Conservation (phyloP, 441 rosid species). For the Adansonia grandidieri region DNA sequence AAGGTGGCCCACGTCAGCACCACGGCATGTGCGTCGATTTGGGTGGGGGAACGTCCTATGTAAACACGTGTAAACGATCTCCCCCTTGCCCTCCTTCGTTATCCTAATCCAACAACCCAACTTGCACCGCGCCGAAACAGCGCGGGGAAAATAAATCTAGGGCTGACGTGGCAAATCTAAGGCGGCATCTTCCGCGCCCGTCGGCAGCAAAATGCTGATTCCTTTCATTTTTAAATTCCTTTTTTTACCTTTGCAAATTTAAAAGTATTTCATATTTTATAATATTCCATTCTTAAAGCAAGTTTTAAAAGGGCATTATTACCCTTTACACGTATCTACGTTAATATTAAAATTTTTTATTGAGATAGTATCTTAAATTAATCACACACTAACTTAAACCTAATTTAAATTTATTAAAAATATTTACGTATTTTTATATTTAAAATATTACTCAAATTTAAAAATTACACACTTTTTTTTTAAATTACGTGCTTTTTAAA, state of each 20-base stretch:
- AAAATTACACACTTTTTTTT: too few relatives aligned
- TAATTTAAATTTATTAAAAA: too few relatives aligned
- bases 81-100: neutral
- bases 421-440: too few relatives aligned
- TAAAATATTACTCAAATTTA: too few relatives aligned
- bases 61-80: neutral
- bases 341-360: too few relatives aligned
- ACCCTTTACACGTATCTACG: neutral
- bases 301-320: neutral
- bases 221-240: neutral
- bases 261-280: neutral
- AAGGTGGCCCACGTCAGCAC: conserved; percentile 4
- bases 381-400: too few relatives aligned
- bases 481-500: too few relatives aligned
- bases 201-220: conserved; percentile 24
- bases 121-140: neutral
- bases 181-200: conserved; percentile 32
- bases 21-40: neutral
- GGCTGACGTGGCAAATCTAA: conserved; percentile 37
- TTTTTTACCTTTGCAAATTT: neutral
- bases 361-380: too few relatives aligned
- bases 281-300: neutral
- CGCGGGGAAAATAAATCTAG: neutral
- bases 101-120: neutral
- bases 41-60: neutral